A percentile compares a stretch with the other conserved stretches of the same genome.
phyloP scores from a whole-genome alignment of 768 basidiomycete species.

The Phaffia tasmanica region DNA sequence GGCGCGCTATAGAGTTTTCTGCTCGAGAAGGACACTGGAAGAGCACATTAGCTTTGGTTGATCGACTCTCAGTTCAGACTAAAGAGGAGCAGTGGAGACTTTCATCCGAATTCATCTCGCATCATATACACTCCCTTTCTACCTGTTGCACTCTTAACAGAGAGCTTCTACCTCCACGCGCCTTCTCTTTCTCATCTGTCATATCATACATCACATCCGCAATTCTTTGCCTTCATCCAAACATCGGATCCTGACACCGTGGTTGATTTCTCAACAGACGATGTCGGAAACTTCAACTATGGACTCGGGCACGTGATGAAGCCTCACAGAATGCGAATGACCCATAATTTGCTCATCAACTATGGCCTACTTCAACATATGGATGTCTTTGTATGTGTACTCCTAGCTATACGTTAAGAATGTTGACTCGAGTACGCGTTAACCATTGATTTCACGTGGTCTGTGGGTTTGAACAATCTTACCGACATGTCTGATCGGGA shows the following conservation, averaged over 20 bases:
- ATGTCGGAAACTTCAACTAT: conserved; percentile 50
- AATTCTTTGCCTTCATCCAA: not conserved
- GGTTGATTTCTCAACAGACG: conserved; percentile 21
- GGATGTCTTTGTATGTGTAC: conserved; percentile 64
- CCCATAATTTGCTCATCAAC: conserved; percentile 78
- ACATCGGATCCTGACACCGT: not conserved
- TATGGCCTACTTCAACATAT: conserved; percentile 92
- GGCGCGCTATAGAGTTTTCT: too few relatives aligned
- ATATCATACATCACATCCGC: not conserved
- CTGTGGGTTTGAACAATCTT: not conserved
- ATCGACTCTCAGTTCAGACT: too few relatives aligned
- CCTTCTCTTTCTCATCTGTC: not conserved
- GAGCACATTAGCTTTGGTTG: too few relatives aligned
- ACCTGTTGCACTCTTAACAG: too few relatives aligned
- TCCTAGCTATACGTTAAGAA: not conserved
- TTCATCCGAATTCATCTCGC: not conserved
- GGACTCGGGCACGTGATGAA: conserved; percentile 67
- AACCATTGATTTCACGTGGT: too few relatives aligned
- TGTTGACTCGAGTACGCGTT: too few relatives aligned
- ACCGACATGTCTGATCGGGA: not conserved
- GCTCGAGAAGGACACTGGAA: too few relatives aligned
- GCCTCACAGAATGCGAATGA: conserved; percentile 85
- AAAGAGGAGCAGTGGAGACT: not conserved
- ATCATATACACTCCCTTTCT: not conserved
- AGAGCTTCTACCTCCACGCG: not conserved